These are phyloP conservation scores for Silene latifolia DNA, from an alignment of 148 eudicot genomes.

Conservation along the genomic window DNA sequence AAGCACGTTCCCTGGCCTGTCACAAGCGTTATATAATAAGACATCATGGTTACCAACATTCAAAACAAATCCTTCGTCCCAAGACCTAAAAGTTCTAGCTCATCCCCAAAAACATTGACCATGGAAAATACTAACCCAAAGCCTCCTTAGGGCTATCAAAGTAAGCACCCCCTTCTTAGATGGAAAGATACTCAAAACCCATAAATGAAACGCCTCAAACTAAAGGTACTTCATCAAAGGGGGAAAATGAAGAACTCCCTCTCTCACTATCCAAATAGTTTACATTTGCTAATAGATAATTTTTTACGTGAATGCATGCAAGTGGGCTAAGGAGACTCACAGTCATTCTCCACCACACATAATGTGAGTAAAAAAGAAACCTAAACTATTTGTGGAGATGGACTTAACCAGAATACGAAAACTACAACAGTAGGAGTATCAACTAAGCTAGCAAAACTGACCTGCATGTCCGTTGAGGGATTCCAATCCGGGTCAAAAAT, in stretches of 20 bases:
- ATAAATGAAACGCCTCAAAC: background rate
- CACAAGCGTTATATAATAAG: slow-evolving; percentile 15
- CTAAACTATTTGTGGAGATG: background rate
- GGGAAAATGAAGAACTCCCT: background rate
- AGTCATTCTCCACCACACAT: background rate
- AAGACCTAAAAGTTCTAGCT: background rate
- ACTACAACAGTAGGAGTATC: background rate
- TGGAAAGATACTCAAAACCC: background rate
- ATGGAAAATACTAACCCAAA: background rate
- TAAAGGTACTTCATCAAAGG: slow-evolving; percentile 7
- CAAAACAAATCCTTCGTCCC: background rate
- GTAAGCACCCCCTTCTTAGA: background rate
- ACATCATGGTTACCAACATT: slow-evolving; percentile 8
- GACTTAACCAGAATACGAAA: background rate
- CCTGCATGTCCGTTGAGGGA: slow-evolving; percentile 99
- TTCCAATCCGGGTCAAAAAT: slow-evolving; percentile 99
- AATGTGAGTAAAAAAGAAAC: background rate
- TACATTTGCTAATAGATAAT: background rate
- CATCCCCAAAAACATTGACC: background rate
- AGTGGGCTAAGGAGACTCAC: background rate
- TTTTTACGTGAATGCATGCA: background rate
- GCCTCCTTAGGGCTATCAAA: background rate
- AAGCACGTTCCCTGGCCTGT: slow-evolving; percentile 99
- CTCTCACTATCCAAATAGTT: no score
- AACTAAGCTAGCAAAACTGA: slow-evolving; percentile 19